Base-by-base conservation (phyloP, 768 basidiomycete genomes). In the Cystobasidium ongulense region DNA sequence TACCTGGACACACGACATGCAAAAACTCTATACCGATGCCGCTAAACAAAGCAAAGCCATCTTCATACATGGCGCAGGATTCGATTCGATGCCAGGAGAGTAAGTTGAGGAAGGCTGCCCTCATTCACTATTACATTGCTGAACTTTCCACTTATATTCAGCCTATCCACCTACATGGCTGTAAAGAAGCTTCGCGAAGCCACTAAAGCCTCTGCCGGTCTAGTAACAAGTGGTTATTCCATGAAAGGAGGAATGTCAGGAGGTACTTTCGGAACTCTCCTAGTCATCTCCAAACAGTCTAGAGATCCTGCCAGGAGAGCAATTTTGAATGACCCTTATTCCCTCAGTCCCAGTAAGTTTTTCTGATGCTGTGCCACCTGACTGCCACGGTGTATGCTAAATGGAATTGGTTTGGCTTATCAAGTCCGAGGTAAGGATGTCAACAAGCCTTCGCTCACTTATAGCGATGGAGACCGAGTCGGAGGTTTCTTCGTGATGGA, bases 1-100 rank as follows among this genome's bases (percentile, higher is more conserved):
- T 0, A 81, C 83, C 1, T 92, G 88, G 87, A 84, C 89, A 57
- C 82, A 81, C 74, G 82, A 86, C 17, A 88, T 91, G 63, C 86
- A 90, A 59, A 38, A 81, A 33, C 79, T 85, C 73, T 88, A 86
- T 78, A 88, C 92, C 80, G 89, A 86, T 76, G 80, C 84, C 13
- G 92, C 93, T 0, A 86, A 84, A 11, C 86, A 87, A 78, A 87
- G 86, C 1, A 85, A 86, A 53, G 84, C 90, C 4, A 85, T 90
- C 75, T 88, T 97, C 76, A 85, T 96, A 23, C 90, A 90, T 27
- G 84, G 87, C 1, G 89, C 87, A 67, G 92, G 88, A 1, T 84
- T 90, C 62, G 81, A 81, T 72, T 78, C 79, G 21, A 75, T 81
- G 23, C 80, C 81, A 23, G 36, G n/a, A 36, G 41, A 73, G 65